Evolutionary conservation across 2,329 filamentous ascomycete genomes (phyloP).

Genomic region (Macrophomina phaseolina): DNA sequence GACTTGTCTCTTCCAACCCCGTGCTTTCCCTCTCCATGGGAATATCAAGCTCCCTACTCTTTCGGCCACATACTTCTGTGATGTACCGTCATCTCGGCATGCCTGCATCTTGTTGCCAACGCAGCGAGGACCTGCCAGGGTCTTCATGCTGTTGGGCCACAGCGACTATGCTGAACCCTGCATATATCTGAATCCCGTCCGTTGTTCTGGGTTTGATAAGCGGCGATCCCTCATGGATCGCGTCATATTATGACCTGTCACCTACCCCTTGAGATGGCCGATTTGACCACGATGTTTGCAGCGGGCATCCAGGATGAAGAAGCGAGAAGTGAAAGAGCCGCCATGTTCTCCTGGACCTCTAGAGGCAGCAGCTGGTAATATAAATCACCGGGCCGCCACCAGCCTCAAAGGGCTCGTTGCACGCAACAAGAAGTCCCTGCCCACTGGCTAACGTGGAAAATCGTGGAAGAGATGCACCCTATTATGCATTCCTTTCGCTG

Average conservation of each 20-base stretch:
- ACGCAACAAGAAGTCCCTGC: too few species aligned
- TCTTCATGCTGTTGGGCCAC: background rate
- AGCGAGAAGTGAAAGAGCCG: too few species aligned
- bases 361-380: too few species aligned
- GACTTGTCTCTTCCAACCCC: background rate
- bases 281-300: too few species aligned
- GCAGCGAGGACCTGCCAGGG: background rate
- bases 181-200: conserved; percentile 3
- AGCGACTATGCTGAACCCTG: too few species aligned
- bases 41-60: background rate
- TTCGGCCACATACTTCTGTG: background rate
- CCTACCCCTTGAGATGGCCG: background rate
- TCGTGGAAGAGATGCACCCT: too few species aligned
- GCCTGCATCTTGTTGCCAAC: background rate
- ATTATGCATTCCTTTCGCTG: too few species aligned
- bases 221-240: background rate
- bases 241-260: background rate
- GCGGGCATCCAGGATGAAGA: too few species aligned
- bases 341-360: too few species aligned
- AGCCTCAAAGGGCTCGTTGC: too few species aligned
- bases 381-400: too few species aligned
- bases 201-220: background rate
- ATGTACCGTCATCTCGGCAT: background rate
- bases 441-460: too few species aligned
- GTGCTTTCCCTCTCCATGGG: background rate